Evolutionary conservation across 2,329 filamentous ascomycete genomes (phyloP), one percentile per base, ranked within the genome.

Genomic region (Grosmannia huntii): DNA sequence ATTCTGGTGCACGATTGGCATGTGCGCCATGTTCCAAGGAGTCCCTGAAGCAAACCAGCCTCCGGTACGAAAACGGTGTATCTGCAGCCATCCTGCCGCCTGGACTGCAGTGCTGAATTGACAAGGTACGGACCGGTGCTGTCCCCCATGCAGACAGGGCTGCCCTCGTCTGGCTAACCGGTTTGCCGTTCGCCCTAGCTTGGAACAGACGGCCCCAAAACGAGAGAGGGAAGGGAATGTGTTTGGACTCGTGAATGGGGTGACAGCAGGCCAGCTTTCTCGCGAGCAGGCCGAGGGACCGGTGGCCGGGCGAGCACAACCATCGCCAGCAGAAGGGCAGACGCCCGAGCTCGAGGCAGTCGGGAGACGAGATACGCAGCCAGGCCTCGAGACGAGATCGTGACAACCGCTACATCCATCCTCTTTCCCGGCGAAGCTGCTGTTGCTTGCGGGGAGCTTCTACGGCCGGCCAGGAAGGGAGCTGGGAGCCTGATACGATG

Each of bases 251-350:
- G 31, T 38, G 52, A 25, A 25, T 33, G 50, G 52, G 19, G 52
- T 19, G 31, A 41, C 31, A 33, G 31, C 10, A 38, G 31, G 12
- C 31, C 4, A 27, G 19, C 33, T 41, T 41, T 25, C 28, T 5
- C 12, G 31, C 31, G 23, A 36, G 28, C 6, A 3, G 21, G 57
- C 50, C 52, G 19, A 38, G 23, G 27, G 46, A 46, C 27, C 16
- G 36, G 52, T 49, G 53, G 60, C 28, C 53, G 51, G 55, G 57
- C 53, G 53, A 59, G 57, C 41, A 56, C 41, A 41, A 56, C 38
- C 36, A 38, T 38, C 36, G 51, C 27, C 19, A 49, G 53, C 46
- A 23, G 21, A 36, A 19, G 27, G 9, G 7, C 6, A 46, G 49
- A 49, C 44, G 19, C 5, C 23, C 12, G 49, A 23, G 14, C 19